Evolutionary conservation across 306 rosid species (phyloP), one percentile per base, ranked within the genome.

Genomic region (Myrica gale): DNA sequence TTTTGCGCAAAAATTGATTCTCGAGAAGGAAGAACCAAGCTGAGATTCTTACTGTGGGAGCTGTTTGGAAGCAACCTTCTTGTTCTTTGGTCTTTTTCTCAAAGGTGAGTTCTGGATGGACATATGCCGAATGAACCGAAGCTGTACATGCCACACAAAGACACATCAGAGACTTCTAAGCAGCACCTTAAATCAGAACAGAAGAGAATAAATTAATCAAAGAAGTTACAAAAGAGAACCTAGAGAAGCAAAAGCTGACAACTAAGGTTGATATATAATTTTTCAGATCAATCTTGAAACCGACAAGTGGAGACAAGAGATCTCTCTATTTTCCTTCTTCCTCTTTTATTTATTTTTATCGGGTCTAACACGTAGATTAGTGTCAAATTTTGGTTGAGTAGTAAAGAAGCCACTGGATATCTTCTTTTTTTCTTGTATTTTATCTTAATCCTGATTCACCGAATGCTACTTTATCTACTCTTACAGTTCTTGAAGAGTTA

Each of bases 41-140:
- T 68, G n/a, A 8, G 48, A 47, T 78, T 74, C 85, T 83, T 76
- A 86, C 87, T 44, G 37, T 15, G 69, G 43, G 1, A 68, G 66
- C 48, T 69, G 43, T 75, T 69, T 83, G 84, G 63, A 63, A 50
- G 82, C 12, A 26, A 56, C 60, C 16, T 15, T 72, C 68, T 73
- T 75, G 43, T 51, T 78, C 78, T 79, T 81, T 17, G 87, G 46
- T 50, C 32, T 41, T 73, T 65, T 79, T 42, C 80, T 77, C n/a
- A 82, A 8, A 12, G 90, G 84, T 19, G 81, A 70, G 67, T 77
- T 76, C 73, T 83, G 69, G 76, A 84, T 74, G 60, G 88, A 76
- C 90, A 87, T 79, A 61, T 87, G 90, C 77, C 75, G 82, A 19
- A 79, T 48, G 80, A 87, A 87, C 65, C 82, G 83, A 80, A 87